Conservation (phyloP, 805 yeast genomes). For the Lachancea kluyveri region DNA sequence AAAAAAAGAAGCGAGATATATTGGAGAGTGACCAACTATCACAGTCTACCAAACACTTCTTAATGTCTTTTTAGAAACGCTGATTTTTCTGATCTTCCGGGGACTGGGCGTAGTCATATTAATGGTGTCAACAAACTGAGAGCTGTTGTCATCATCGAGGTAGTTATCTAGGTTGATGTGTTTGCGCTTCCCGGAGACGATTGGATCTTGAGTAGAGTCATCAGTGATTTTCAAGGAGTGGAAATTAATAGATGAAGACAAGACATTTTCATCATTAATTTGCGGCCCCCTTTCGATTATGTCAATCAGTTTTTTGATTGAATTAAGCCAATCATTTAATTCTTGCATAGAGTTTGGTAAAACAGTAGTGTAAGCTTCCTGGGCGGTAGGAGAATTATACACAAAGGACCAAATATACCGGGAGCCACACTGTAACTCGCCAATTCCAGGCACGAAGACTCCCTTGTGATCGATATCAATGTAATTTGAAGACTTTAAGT, state of each 20-base stretch:
- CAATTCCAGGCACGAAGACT: constrained; percentile 10
- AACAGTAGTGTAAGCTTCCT: constrained; percentile 18
- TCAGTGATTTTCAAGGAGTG: constrained; percentile 16
- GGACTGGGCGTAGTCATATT: constrained; percentile 2
- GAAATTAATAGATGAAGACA: constrained; percentile 16
- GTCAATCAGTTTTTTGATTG: constrained; percentile 1
- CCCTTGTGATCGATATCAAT: constrained; percentile 22
- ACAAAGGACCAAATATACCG: constrained; percentile 16
- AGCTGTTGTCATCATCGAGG: constrained; percentile 14
- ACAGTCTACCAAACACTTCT: constrained; percentile 26
- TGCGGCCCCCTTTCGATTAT: neutral
- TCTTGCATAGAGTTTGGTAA: neutral
- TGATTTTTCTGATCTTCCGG: constrained; percentile 24
- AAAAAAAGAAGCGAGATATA: too few relatives aligned
- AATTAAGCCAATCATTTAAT: constrained; percentile 1
- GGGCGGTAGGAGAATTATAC: constrained; percentile 13
- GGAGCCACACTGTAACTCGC: constrained; percentile 9
- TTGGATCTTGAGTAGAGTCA: constrained; percentile 11
- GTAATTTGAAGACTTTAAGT: constrained; percentile 12
- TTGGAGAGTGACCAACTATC: too few relatives aligned
- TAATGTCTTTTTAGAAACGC: constrained; percentile 29
- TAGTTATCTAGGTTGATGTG: constrained; percentile 17
- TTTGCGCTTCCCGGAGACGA: constrained; percentile 16
- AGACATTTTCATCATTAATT: neutral
- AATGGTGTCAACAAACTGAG: constrained; percentile 14